Base-by-base conservation (phyloP, 352 stramenopile species). In the Pythium apleroticum region DNA sequence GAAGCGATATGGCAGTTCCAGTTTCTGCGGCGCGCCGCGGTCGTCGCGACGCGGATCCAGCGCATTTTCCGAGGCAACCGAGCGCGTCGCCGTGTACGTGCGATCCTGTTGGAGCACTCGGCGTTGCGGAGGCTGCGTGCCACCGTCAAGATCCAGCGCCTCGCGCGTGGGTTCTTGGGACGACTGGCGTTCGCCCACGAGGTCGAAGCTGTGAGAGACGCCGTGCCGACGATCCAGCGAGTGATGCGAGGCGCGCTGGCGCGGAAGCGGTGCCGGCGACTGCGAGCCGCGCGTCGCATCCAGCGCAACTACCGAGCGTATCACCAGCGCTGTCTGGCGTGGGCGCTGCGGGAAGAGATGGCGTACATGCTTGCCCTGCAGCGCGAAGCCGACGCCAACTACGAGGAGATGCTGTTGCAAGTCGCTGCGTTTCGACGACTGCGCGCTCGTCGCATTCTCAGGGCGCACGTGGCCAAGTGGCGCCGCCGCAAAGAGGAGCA, bases 11-110 rank as follows among this genome's bases (percentile, higher is more conserved):
- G 84, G 82, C 78, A 71, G 20, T 19, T 93, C 15, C 81, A 90
- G 49, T 91, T 88, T 39, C 9, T 76, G 2, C 74, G 82, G 11
- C 73, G 81, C 57, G 80, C 74, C 9, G 52, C 65, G 3, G 68
- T 89, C 8, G 81, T 91, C 14, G 77, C 79, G 1, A 86, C 57
- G 1, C 73, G 80, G 10, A 85, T 93, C 28, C 82, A 93, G 48
- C 60, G 75, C 1, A 85, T 91, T 35, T 91, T 86, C 55, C 74
- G 84, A 37, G 82, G 84, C 2, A 93, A 90, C 27, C 80, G 68
- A 15, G 77, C 80, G 11, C 75, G 84, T 11, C 70, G 71, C 27
- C 67, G 79, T 52, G 77, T 87, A 5, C 72, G 65, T 4, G 48
- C 62, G 9, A 55, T 92, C 11, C 53, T 56, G 1, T 80, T 71